These are phyloP conservation scores for Chimonanthus praecox DNA, from an alignment of 164 flowering plant genomes.

Conservation along the genomic window DNA sequence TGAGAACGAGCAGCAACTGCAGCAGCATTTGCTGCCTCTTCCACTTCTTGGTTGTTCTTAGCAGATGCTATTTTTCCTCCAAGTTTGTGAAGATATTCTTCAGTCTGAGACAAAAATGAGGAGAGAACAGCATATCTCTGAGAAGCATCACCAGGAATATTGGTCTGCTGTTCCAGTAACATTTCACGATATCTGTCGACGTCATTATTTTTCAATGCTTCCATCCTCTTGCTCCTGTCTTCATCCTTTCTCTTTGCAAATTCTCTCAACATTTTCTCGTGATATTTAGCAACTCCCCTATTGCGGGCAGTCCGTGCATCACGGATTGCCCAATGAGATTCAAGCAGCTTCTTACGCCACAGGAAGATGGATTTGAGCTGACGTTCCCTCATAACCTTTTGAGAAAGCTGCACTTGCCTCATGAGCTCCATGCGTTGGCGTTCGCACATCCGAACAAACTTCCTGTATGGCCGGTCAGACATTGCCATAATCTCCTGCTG, in stretches of 20 bases:
- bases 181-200: constrained; percentile 97
- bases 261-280: constrained; percentile 93
- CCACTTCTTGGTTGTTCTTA: constrained; percentile 92
- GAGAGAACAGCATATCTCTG: constrained; percentile 93
- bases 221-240: constrained; percentile 90
- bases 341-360: constrained; percentile 98
- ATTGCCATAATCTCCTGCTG: constrained; percentile 97
- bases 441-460: constrained; percentile 89
- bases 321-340: constrained; percentile 95
- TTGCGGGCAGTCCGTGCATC: constrained; percentile 98
- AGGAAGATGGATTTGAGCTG: constrained; percentile 85
- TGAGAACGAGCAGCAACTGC: constrained; percentile 86
- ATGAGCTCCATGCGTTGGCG: constrained; percentile 85
- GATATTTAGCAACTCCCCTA: constrained; percentile 97
- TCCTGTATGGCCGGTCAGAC: constrained; percentile 93
- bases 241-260: constrained; percentile 96
- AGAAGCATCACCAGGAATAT: constrained; percentile 85
- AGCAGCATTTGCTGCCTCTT: constrained; percentile 87
- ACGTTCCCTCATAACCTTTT: constrained; percentile 81
- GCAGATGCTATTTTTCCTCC: constrained; percentile 94
- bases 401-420: constrained; percentile 83
- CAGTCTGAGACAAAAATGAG: constrained; percentile 91
- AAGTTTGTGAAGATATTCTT: constrained; percentile 87
- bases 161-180: constrained; percentile 96
- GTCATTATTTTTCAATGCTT: constrained; percentile 98